phyloP scores from a whole-genome alignment of 140 eudicot species.

The Oenanthe javanica region DNA sequence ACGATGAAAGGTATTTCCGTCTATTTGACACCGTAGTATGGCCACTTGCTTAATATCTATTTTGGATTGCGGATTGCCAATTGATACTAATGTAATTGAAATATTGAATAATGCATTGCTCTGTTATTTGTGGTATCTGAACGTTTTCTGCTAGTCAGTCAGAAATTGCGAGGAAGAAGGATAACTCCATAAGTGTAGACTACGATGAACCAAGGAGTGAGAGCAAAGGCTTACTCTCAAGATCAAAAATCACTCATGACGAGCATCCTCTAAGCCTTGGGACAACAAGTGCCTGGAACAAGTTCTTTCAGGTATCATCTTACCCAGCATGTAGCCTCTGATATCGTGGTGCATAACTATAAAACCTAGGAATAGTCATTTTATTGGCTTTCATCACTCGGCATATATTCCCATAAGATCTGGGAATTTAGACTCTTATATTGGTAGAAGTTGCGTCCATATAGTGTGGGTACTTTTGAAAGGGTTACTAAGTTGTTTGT shows the following conservation, averaged over 20 bases:
- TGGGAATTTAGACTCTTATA: not conserved
- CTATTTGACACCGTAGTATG: not conserved
- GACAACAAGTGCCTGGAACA: constrained; percentile 77
- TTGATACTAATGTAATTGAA: not conserved
- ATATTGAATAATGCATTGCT: not conserved
- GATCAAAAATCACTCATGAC: constrained; percentile 60
- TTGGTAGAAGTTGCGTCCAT: not conserved
- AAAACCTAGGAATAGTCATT: not conserved
- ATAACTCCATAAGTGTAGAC: constrained; percentile 44
- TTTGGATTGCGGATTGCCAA: not conserved
- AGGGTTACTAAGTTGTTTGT: not conserved
- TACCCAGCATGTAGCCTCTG: not conserved
- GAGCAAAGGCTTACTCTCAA: constrained; percentile 54
- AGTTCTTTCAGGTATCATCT: constrained; percentile 57
- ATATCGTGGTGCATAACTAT: not conserved
- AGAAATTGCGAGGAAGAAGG: constrained; percentile 89
- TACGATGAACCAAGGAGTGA: constrained; percentile 34
- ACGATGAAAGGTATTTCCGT: not conserved
- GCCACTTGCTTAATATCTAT: not conserved
- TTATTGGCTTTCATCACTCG: not conserved
- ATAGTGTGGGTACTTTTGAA: not conserved
- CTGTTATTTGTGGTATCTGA: constrained; percentile 36
- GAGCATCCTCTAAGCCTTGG: constrained; percentile 94
- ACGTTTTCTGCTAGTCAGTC: constrained; percentile 88
- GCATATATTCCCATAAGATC: not conserved